Conservation (phyloP, 306 rosid genomes). For the Purshia tridentata region DNA sequence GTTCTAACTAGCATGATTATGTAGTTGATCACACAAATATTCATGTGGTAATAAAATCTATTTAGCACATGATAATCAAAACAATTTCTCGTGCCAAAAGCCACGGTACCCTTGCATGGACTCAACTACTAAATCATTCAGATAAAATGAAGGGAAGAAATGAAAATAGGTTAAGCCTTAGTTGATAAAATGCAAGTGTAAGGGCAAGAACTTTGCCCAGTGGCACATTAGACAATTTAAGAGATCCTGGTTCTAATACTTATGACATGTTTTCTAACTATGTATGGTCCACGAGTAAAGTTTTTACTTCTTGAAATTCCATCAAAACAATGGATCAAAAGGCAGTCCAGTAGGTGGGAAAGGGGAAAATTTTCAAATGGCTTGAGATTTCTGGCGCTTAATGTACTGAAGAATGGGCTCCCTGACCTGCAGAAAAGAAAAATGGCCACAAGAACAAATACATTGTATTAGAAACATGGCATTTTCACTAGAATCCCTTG, state of each 20-base stretch:
- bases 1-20: too few relatives aligned
- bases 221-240: not conserved
- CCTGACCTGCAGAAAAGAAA: slow-evolving; percentile 57
- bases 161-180: too few relatives aligned
- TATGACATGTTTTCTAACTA: not conserved
- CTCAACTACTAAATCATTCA: too few relatives aligned
- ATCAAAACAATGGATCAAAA: slow-evolving; percentile 1
- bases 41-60: too few relatives aligned
- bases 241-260: not conserved
- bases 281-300: not conserved
- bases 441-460: not conserved
- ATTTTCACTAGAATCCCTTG: not conserved
- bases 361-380: slow-evolving; percentile 25
- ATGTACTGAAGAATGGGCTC: slow-evolving; percentile 78
- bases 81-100: too few relatives aligned
- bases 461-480: slow-evolving; percentile 7
- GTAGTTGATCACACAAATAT: too few relatives aligned
- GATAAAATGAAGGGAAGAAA: too few relatives aligned
- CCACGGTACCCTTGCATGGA: too few relatives aligned
- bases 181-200: too few relatives aligned
- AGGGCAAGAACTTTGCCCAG: not conserved
- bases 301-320: slow-evolving; percentile 14
- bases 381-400: slow-evolving; percentile 81
- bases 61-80: too few relatives aligned
- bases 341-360: not conserved